Conservation (phyloP, 176 grass and related monocot species). For the Coix lacrymajobi region DNA sequence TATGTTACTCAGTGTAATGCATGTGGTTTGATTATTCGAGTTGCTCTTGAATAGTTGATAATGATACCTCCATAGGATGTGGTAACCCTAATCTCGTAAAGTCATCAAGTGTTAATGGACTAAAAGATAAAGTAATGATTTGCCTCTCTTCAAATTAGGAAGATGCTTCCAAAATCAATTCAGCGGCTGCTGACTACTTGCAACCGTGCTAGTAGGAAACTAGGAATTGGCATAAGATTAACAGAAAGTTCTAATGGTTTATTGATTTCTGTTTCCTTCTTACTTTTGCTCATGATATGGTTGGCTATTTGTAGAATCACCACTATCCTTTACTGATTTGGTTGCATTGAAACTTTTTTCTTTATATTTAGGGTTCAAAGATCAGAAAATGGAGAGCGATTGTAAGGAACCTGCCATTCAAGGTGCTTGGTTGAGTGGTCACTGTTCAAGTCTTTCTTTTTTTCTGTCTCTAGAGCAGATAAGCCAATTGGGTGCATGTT, state of each 20-base stretch:
- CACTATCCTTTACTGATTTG: not conserved
- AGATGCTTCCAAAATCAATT: not conserved
- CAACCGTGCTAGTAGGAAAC: not conserved
- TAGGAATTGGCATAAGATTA: not conserved
- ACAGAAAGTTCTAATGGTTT: not conserved
- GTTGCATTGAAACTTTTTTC: conserved; percentile 23
- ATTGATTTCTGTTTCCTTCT: not conserved
- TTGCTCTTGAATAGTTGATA: not conserved
- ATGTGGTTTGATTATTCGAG: too few species aligned
- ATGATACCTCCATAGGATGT: not conserved
- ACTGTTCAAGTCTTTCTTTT: not conserved
- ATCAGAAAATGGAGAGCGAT: conserved; percentile 88
- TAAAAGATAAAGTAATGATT: not conserved
- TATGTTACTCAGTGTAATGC: not conserved
- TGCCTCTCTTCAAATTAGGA: not conserved
- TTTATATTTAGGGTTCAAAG: conserved; percentile 70
- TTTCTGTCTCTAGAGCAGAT: not conserved
- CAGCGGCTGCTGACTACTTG: not conserved
- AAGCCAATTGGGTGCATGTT: conserved; percentile 20
- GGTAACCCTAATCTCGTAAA: not conserved
- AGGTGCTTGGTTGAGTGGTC: conserved; percentile 51
- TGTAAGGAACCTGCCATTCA: conserved; percentile 93
- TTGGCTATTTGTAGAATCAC: not conserved
- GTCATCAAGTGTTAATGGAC: not conserved
- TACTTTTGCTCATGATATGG: not conserved